Conservation (phyloP, 495 filamentous ascomycete species). For the Schizothecium vesticola region DNA sequence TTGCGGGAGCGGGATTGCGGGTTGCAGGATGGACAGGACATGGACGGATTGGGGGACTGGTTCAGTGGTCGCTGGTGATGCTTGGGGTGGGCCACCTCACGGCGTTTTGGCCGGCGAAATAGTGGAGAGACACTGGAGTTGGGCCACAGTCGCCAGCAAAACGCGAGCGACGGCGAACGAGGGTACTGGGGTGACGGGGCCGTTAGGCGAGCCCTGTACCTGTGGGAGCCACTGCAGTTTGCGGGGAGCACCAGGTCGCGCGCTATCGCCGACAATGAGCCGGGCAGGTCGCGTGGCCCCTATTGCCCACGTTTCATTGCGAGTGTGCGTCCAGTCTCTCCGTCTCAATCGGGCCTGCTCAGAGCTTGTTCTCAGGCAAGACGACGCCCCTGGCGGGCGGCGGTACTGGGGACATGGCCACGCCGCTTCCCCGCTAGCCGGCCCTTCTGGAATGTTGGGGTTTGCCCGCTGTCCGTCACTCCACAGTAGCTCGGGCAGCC, state of each 20-base stretch:
- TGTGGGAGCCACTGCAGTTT: not conserved
- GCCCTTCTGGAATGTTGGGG: slow-evolving; percentile 10
- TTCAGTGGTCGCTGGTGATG: too few relatives aligned
- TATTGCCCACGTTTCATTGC: slow-evolving; percentile 28
- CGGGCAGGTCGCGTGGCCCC: slow-evolving; percentile 4
- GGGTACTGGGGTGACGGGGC: not conserved
- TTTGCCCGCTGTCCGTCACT: not conserved
- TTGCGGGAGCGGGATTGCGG: not conserved
- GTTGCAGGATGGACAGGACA: not conserved
- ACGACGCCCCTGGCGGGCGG: slow-evolving; percentile 8
- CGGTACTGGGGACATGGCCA: slow-evolving; percentile 7
- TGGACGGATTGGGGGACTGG: too few relatives aligned
- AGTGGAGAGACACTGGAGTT: slow-evolving; percentile 40
- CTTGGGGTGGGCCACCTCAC: slow-evolving; percentile 27
- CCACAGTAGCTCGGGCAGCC: not conserved
- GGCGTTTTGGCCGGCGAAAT: slow-evolving; percentile 53
- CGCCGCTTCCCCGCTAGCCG: slow-evolving; percentile 10
- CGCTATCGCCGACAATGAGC: slow-evolving; percentile 15
- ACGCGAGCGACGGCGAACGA: slow-evolving; percentile 11
- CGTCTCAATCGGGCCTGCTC: slow-evolving; percentile 34
- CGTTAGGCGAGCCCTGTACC: slow-evolving; percentile 16
- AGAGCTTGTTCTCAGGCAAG: slow-evolving; percentile 19
- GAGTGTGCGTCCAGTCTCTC: slow-evolving; percentile 13
- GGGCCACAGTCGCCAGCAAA: slow-evolving; percentile 23
- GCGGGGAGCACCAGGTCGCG: slow-evolving; percentile 14